Evolutionary conservation across 2,329 filamentous ascomycete genomes (phyloP).

Genomic region (Cryphonectria parasitica): DNA sequence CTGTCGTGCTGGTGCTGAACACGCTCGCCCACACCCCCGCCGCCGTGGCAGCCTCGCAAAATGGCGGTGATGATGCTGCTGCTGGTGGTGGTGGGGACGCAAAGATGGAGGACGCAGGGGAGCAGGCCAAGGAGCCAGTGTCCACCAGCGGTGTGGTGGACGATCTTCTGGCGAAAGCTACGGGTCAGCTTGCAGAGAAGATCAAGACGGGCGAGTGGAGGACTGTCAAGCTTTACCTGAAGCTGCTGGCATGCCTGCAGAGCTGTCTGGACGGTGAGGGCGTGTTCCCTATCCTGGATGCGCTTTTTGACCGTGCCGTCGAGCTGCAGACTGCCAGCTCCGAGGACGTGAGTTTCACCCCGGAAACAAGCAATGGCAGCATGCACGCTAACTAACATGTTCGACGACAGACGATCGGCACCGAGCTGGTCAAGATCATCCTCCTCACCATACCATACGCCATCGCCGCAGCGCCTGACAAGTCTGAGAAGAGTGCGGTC

Average conservation of each 20-base stretch:
- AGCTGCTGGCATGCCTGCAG: slow-evolving; percentile 88
- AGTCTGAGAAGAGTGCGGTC: slow-evolving; percentile 69
- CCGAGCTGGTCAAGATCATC: slow-evolving; percentile 96
- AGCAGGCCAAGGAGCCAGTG: slow-evolving; percentile 19
- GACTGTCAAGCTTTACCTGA: slow-evolving; percentile 85
- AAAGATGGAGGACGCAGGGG: slow-evolving; percentile 23
- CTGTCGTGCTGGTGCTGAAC: slow-evolving; percentile 80
- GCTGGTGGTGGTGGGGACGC: slow-evolving; percentile 20
- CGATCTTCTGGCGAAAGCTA: slow-evolving; percentile 69
- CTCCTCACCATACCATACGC: slow-evolving; percentile 92
- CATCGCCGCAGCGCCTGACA: slow-evolving; percentile 72
- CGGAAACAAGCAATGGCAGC: background rate
- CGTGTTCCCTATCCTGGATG: slow-evolving; percentile 81
- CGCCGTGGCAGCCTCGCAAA: slow-evolving; percentile 46
- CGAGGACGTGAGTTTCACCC: slow-evolving; percentile 72
- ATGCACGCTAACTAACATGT: slow-evolving; percentile 1
- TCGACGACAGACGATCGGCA: slow-evolving; percentile 60
- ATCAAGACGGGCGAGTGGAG: slow-evolving; percentile 81
- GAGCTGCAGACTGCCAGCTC: slow-evolving; percentile 91
- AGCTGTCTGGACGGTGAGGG: slow-evolving; percentile 80
- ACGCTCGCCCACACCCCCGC: slow-evolving; percentile 51
- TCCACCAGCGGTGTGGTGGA: slow-evolving; percentile 62
- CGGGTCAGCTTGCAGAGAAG: slow-evolving; percentile 65
- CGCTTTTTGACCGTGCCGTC: slow-evolving; percentile 89
- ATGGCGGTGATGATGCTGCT: slow-evolving; percentile 20